Evolutionary conservation across 2,329 filamentous ascomycete species (phyloP).

Genomic region (Tolypocladium endophyticum): DNA sequence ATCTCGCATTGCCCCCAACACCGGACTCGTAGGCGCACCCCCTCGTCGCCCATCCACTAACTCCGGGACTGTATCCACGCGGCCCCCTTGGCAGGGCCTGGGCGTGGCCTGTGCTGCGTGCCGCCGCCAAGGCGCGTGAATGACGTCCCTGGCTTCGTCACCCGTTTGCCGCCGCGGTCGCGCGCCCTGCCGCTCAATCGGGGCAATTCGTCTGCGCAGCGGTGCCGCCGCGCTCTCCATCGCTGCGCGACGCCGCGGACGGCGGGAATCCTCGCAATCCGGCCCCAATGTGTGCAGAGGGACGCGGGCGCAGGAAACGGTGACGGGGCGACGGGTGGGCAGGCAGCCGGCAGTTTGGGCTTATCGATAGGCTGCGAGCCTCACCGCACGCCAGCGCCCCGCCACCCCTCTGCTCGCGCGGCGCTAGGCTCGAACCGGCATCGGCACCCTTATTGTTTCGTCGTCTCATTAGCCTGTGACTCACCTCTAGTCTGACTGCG

Average conservation of each 20-base stretch:
- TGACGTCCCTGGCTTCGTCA: neutral
- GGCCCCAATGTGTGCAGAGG: neutral
- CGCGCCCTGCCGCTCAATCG: neutral
- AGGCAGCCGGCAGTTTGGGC: neutral
- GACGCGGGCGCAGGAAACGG: neutral
- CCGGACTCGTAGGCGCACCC: neutral
- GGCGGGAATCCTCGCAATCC: neutral
- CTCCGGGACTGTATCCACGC: neutral
- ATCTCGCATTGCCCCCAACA: neutral
- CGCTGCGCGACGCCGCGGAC: neutral
- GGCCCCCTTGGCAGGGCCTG: neutral
- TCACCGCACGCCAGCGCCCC: neutral
- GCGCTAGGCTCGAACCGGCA: slow-evolving; percentile 3
- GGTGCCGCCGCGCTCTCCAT: neutral
- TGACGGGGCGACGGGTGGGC: neutral
- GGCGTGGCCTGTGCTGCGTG: neutral
- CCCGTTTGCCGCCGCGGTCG: neutral
- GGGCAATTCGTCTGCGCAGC: neutral
- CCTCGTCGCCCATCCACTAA: neutral
- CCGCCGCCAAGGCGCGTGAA: neutral
- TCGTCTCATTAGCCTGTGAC: slow-evolving; percentile 5
- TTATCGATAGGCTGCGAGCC: neutral
- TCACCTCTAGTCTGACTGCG: slow-evolving; percentile 2
- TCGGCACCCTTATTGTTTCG: slow-evolving; percentile 1
- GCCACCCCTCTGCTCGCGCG: neutral